phyloP scores from a whole-genome alignment of 192 early-diverging fungal species.

The Kickxella alabastrina region DNA sequence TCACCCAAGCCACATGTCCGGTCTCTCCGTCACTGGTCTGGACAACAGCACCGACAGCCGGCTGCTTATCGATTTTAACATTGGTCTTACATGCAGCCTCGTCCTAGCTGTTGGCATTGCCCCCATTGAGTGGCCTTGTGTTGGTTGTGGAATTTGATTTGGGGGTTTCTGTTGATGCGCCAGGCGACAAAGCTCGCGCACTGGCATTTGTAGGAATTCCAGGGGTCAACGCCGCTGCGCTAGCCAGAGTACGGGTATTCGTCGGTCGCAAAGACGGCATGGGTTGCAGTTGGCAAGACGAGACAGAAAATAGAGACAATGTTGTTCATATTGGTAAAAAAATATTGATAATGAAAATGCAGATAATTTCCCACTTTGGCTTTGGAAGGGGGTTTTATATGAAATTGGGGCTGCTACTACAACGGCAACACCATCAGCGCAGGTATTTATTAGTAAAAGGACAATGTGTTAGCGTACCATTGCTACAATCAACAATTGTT shows the following conservation, averaged over 20 bases:
- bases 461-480: no score
- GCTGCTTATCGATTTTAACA: not conserved
- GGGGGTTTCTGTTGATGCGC: constrained; percentile 45
- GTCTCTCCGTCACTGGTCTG: constrained; percentile 14
- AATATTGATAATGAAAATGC: no score
- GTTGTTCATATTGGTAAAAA: no score
- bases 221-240: constrained; percentile 23
- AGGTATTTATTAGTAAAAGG: no score
- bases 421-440: no score
- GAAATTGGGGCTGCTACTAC: no score
- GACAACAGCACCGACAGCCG: not conserved
- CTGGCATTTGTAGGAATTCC: constrained; percentile 43
- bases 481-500: no score
- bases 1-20: constrained; percentile 42
- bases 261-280: no score
- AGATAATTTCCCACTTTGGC: no score
- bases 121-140: constrained; percentile 14
- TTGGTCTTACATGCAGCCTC: constrained; percentile 9
- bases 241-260: constrained; percentile 3
- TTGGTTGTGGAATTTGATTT: constrained; percentile 7
- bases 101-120: constrained; percentile 16
- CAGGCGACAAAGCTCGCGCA: constrained; percentile 44
- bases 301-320: no score
- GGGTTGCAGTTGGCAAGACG: no score
- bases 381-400: no score